Evolutionary conservation across 2,329 filamentous ascomycete species (phyloP).

Genomic region (Pestalotiopsis sp.): DNA sequence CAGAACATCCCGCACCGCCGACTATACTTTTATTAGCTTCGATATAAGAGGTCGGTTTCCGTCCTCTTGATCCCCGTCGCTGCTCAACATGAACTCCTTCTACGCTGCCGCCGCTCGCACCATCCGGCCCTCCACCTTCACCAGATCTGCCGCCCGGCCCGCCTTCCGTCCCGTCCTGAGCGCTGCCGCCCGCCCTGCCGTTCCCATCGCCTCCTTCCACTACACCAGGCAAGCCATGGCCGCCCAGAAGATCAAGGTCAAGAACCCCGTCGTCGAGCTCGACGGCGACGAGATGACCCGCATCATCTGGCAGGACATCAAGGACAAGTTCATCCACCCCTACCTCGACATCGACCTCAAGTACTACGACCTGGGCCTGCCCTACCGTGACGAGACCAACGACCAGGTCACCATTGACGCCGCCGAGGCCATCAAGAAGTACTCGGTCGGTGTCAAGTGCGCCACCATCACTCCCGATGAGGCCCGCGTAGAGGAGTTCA

Average conservation of each 20-base stretch:
- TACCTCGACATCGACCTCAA: constrained; percentile 98
- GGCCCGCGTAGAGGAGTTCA: constrained; percentile 94
- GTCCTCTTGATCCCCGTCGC: background rate
- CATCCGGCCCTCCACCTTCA: constrained; percentile 27
- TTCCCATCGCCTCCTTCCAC: constrained; percentile 34
- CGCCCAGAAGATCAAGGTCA: constrained; percentile 93
- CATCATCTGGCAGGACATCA: constrained; percentile 99
- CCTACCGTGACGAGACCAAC: constrained; percentile 94
- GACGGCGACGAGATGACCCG: constrained; percentile 97
- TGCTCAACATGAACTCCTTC: constrained; percentile 26
- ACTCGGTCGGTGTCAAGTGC: constrained; percentile 98
- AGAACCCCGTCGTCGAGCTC: constrained; percentile 97
- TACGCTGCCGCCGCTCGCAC: constrained; percentile 28
- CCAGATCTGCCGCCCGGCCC: constrained; percentile 28
- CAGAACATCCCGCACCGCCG: background rate
- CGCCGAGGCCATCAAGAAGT: constrained; percentile 98
- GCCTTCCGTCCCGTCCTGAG: constrained; percentile 28
- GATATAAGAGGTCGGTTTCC: constrained; percentile 1
- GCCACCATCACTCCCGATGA: constrained; percentile 99
- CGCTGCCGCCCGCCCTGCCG: constrained; percentile 23
- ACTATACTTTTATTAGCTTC: constrained; percentile 10
- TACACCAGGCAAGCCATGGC: constrained; percentile 54
- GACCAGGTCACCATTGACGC: constrained; percentile 95
- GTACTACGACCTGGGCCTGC: constrained; percentile 93
- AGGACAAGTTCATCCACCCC: constrained; percentile 96